These are phyloP conservation scores for Colletotrichum cereale DNA, from an alignment of 2,329 filamentous ascomycete species.

Conservation along the genomic window DNA sequence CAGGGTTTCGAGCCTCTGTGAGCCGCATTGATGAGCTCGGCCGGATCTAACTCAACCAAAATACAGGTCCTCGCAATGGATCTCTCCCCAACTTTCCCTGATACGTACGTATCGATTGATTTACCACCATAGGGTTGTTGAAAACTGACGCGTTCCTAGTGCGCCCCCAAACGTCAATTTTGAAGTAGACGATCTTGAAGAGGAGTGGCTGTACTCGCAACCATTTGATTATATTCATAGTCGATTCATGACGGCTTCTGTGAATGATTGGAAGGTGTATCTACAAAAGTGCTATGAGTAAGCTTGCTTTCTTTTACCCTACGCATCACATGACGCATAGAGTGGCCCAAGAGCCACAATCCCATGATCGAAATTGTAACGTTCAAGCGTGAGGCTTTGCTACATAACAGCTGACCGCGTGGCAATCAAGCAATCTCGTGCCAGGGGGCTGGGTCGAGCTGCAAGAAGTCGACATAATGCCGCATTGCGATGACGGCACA, in stretches of 20 bases:
- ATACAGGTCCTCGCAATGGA: slow-evolving; percentile 52
- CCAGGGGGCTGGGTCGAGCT: slow-evolving; percentile 60
- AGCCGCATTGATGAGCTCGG: neutral
- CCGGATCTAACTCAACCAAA: neutral
- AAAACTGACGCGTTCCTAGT: slow-evolving; percentile 45
- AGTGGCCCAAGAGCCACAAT: neutral
- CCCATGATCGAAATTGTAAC: neutral
- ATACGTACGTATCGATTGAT: slow-evolving; percentile 47
- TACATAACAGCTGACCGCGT: slow-evolving; percentile 45
- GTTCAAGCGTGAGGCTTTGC: neutral
- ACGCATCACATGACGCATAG: no score
- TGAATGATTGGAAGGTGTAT: slow-evolving; percentile 51
- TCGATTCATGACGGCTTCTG: slow-evolving; percentile 52
- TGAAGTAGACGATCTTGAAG: slow-evolving; percentile 57
- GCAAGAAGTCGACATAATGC: slow-evolving; percentile 56
- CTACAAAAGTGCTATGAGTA: slow-evolving; percentile 45
- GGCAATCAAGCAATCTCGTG: slow-evolving; percentile 45
- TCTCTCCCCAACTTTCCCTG: slow-evolving; percentile 51
- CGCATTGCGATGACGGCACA: slow-evolving; percentile 57
- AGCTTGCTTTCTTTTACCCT: neutral
- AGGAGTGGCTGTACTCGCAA: slow-evolving; percentile 52
- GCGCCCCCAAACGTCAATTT: slow-evolving; percentile 64
- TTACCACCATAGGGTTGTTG: slow-evolving; percentile 40
- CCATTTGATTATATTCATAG: slow-evolving; percentile 57
- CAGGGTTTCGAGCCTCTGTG: neutral